Percentiles rank a stretch among this genome's conserved stretches.
Conservation (phyloP, 768 basidiomycete species). For the Mycena sanguinolenta region DNA sequence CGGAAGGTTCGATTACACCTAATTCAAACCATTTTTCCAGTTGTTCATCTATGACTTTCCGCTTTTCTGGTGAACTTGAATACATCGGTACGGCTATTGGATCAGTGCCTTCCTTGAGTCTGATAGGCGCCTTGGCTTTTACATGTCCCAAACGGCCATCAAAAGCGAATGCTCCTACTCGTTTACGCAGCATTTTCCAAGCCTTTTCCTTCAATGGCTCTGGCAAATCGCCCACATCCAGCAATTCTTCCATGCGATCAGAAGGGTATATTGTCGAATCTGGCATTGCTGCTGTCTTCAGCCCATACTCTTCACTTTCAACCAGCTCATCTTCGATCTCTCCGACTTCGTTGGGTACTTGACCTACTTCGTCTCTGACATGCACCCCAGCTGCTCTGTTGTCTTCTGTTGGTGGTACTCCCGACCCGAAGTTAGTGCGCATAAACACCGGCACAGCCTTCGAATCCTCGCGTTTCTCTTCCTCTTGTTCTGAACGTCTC, state of each 20-base stretch:
- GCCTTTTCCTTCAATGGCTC: neutral
- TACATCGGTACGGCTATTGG: conserved; percentile 21
- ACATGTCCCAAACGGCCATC: neutral
- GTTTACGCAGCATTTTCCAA: neutral
- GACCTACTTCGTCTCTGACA: neutral
- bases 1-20: no score
- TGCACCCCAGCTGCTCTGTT: neutral
- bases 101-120: neutral
- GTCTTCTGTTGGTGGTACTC: neutral
- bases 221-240: neutral
- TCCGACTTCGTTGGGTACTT: neutral
- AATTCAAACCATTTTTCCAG: no score
- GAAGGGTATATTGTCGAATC: neutral
- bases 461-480: no score
- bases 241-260: neutral
- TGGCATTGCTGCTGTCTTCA: neutral
- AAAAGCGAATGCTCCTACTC: neutral
- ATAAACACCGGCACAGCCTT: no score
- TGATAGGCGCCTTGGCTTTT: neutral
- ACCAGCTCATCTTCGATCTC: no score
- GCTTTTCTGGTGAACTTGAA: neutral
- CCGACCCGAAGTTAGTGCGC: neutral
- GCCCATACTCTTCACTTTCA: neutral
- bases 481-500: no score
- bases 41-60: no score